phyloP scores from a whole-genome alignment of 345 rosid genomes.

The Hibiscus syriacus region DNA sequence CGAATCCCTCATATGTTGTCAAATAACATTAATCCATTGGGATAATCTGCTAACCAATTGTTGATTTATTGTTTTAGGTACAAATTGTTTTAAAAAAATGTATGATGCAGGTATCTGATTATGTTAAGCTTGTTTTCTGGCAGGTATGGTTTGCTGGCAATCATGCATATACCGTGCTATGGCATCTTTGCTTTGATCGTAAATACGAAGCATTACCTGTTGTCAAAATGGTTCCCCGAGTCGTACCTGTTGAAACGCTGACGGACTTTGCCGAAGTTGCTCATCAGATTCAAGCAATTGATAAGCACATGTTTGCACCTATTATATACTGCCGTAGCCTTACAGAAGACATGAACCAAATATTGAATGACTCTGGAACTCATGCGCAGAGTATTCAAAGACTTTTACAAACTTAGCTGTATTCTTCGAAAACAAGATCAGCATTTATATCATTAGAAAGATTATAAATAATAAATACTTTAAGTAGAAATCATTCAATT shows the following conservation, averaged over 20 bases:
- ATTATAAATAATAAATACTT: too few relatives aligned
- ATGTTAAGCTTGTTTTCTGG: neutral
- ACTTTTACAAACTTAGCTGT: slow-evolving; percentile 41
- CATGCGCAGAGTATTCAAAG: neutral
- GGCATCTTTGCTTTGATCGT: slow-evolving; percentile 34
- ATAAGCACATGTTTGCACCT: neutral
- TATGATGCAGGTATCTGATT: neutral
- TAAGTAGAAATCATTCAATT: too few relatives aligned
- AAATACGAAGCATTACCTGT: slow-evolving; percentile 28
- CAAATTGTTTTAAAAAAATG: neutral
- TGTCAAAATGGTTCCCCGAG: slow-evolving; percentile 40
- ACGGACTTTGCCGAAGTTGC: neutral
- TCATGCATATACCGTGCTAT: slow-evolving; percentile 56
- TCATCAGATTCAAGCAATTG: neutral
- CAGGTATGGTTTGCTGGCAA: slow-evolving; percentile 49
- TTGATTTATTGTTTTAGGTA: neutral
- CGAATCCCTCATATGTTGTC: neutral
- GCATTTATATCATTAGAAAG: slow-evolving; percentile 71
- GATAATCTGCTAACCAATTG: neutral
- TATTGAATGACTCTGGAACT: neutral
- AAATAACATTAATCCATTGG: neutral
- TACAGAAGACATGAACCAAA: too few relatives aligned
- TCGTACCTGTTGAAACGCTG: slow-evolving; percentile 14
- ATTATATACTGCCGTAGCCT: neutral
- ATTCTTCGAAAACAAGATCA: slow-evolving; percentile 75